Conservation (phyloP, 116 monocot species). For the Papilionanthe hybrid region DNA sequence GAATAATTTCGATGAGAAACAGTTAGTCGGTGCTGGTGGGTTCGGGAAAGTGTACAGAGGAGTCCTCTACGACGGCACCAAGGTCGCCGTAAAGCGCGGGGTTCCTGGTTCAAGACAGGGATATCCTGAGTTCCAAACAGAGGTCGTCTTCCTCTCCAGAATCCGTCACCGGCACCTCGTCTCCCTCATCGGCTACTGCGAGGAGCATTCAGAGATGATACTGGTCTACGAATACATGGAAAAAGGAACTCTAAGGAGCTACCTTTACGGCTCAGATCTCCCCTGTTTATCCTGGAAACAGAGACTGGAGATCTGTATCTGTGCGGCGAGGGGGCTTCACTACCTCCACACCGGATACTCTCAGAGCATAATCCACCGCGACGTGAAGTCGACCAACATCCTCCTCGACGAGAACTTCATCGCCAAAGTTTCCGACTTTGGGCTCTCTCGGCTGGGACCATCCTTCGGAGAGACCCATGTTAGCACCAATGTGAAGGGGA, state of each 20-base stretch:
- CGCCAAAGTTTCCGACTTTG: conserved; percentile 68
- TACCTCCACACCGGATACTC: conserved; percentile 66
- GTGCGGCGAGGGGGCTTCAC: conserved; percentile 50
- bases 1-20: conserved; percentile 33
- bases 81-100: conserved; percentile 49
- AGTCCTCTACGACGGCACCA: conserved; percentile 35
- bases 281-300: conserved; percentile 53
- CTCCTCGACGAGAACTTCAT: conserved; percentile 34
- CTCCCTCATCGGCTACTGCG: conserved; percentile 52
- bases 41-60: conserved; percentile 72
- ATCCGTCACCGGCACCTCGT: conserved; percentile 53
- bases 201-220: conserved; percentile 51
- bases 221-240: conserved; percentile 63
- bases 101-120: conserved; percentile 29
- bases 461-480: conserved; percentile 47
- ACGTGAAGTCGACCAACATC: conserved; percentile 67
- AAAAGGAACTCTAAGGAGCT: conserved; percentile 31
- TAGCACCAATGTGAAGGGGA: conserved; percentile 56
- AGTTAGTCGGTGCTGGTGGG: conserved; percentile 46
- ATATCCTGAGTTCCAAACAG: conserved; percentile 41
- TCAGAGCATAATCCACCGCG: conserved; percentile 59
- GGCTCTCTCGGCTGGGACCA: conserved; percentile 48
- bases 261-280: conserved; percentile 31
- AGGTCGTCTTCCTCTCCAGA: conserved; percentile 35
- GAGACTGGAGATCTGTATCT: conserved; percentile 55